These are phyloP conservation scores for Diversispora eburnea DNA, from an alignment of 192 early-diverging fungal species.

Conservation along the genomic window DNA sequence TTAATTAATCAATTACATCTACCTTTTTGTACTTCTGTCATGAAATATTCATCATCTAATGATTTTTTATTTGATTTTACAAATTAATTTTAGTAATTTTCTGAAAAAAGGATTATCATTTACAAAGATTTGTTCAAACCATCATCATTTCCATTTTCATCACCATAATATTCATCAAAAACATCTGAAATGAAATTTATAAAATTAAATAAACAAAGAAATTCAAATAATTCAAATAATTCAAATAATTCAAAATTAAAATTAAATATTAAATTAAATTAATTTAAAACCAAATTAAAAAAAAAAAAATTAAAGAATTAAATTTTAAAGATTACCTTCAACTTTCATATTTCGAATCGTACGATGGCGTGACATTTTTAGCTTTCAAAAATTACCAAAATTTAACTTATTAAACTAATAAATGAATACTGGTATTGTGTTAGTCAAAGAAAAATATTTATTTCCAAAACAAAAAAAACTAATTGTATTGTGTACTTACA, in stretches of 20 bases:
- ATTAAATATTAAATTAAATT: background rate
- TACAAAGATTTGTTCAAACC: no score
- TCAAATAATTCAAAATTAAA: background rate
- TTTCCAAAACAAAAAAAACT: no score
- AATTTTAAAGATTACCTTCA: constrained; percentile 37
- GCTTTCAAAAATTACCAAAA: no score
- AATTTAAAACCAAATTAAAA: background rate
- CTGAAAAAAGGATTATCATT: background rate
- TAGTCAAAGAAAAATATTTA: no score
- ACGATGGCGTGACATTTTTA: constrained; percentile 50
- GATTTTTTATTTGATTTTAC: background rate
- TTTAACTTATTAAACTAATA: no score
- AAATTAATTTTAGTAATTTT: background rate
- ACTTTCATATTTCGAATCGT: constrained; percentile 49
- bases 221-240: background rate
- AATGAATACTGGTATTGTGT: no score
- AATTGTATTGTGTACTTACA: no score
- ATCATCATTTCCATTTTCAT: background rate
- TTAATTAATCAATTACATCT: background rate
- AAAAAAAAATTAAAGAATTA: background rate
- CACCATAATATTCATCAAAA: background rate
- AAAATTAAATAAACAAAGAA: background rate
- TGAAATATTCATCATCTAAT: background rate
- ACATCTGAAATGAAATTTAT: background rate
- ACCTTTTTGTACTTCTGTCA: no score